Evolutionary conservation across 805 yeast genomes (phyloP), one percentile per base, ranked within the genome.

Genomic region (Danielia reshetovae): DNA sequence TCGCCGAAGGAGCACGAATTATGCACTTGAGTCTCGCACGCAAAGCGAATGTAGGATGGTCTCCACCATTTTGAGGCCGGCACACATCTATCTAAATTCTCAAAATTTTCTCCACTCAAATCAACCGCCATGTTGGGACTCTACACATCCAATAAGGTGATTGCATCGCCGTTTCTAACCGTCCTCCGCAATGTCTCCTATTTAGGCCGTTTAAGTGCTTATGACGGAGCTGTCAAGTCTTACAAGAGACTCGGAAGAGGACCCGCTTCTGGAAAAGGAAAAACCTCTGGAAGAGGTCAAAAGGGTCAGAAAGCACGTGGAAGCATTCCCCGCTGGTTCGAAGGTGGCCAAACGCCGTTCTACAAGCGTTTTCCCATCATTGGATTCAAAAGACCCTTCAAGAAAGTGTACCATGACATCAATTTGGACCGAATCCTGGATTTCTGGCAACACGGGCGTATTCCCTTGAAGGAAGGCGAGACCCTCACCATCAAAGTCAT

Each of bases 301-400:
- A 93, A 93, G 67, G 98, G 98, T 77, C 97, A 90, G 60, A 90
- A 90, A 66, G 96, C 97, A 8, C 78, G 97, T 64, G 85, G 90
- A 24, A 76, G 81, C 27, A 90, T 90, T 19, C 90, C 88, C 37
- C 77, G 83, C 39, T 86, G 95, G 90, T 87, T 90, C 57, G 98
- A 93, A 70, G 98, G 98, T 77, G 97, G 98, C 58, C 98, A 93
- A 59, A 93, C 97, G 2, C 97, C 97, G 17, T 78, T 82, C 55
- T 78, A 79, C 60, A 75, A 84, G 60, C 66, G 84, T 47, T 79
- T 86, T 62, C 95, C 97, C 47, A 90, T 90, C 57, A 69, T 81
- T 40, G 97, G 97, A 7, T 88, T 88, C 67, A 78, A 75, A 50
- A 77, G 86, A 57, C 75, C 73, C 17, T 77, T 74, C 49, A 73